Evolutionary conservation across 2,329 filamentous ascomycete species (phyloP).

Genomic region (Clonostachys byssicola): DNA sequence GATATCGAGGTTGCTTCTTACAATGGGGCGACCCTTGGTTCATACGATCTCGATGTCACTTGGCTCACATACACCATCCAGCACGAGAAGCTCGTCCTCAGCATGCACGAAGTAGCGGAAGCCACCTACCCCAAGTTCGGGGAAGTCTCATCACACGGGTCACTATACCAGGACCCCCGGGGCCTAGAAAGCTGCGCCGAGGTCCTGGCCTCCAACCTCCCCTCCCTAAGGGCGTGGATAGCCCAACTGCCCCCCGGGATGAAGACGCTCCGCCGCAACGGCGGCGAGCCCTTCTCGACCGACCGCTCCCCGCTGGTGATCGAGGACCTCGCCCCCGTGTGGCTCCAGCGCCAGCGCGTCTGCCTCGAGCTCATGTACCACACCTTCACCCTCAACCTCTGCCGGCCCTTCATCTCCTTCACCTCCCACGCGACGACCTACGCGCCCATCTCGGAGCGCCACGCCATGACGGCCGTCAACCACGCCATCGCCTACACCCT

Average conservation of each 20-base stretch:
- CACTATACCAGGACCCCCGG: conserved; percentile 12
- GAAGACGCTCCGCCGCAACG: conserved; percentile 25
- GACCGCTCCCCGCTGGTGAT: conserved; percentile 22
- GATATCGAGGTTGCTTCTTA: conserved; percentile 6
- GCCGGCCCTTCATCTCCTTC: conserved; percentile 33
- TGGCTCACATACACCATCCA: conserved; percentile 13
- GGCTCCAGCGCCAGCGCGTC: conserved; percentile 35
- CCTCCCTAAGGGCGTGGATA: conserved; percentile 19
- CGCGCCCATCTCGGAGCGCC: conserved; percentile 13
- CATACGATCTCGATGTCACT: conserved; percentile 8
- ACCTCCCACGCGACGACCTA: conserved; percentile 3
- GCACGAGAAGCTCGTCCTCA: conserved; percentile 6
- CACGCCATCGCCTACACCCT: conserved; percentile 17
- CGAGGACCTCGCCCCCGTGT: conserved; percentile 25
- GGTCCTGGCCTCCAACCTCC: conserved; percentile 15
- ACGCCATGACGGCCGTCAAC: conserved; percentile 15
- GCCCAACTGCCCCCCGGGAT: conserved; percentile 27
- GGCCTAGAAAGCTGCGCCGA: conserved; percentile 18
- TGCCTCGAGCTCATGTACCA: conserved; percentile 37
- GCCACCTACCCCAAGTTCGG: conserved; percentile 18
- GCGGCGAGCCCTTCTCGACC: conserved; percentile 27
- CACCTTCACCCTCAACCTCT: conserved; percentile 27
- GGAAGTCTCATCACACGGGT: background rate
- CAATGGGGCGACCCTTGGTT: conserved; percentile 7
- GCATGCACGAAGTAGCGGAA: conserved; percentile 15